Conservation (phyloP, 805 yeast genomes). For the Wickerhamiella parazyma region DNA sequence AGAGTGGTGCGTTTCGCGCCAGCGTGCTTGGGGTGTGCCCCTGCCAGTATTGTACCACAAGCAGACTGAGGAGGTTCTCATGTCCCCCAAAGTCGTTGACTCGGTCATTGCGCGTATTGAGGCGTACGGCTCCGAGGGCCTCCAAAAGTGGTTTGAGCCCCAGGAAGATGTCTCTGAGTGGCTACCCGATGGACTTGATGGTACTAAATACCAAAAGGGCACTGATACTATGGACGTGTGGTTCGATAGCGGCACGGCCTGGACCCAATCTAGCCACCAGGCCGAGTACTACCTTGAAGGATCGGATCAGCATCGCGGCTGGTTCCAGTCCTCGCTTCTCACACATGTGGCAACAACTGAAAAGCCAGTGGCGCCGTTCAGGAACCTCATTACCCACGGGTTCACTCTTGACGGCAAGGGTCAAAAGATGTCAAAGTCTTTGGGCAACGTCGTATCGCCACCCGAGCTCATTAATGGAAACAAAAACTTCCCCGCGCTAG, state of each 20-base stretch:
- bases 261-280: conserved; percentile 44
- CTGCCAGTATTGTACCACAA: conserved; percentile 68
- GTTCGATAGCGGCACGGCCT: conserved; percentile 95
- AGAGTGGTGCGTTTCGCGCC: conserved; percentile 98
- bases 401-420: conserved; percentile 79
- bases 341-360: conserved; percentile 47
- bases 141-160: conserved; percentile 49
- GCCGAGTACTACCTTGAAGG: conserved; percentile 84
- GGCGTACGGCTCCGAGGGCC: conserved; percentile 37
- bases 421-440: conserved; percentile 84
- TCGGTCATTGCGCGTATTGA: conserved; percentile 44
- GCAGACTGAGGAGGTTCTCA: conserved; percentile 48
- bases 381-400: conserved; percentile 77
- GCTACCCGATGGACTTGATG: conserved; percentile 47
- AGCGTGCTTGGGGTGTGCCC: conserved; percentile 96
- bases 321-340: conserved; percentile 91
- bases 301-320: conserved; percentile 96
- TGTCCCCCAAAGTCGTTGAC: conserved; percentile 42
- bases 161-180: conserved; percentile 45
- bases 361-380: conserved; percentile 46
- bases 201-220: conserved; percentile 43
- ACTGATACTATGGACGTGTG: conserved; percentile 96
- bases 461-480: conserved; percentile 35
- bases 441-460: conserved; percentile 73
- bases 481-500: conserved; percentile 34